A percentile compares a stretch with the other conserved stretches of the same genome.
phyloP scores from a whole-genome alignment of 2,329 filamentous ascomycete genomes.

The Rasamsonia emersonii region DNA sequence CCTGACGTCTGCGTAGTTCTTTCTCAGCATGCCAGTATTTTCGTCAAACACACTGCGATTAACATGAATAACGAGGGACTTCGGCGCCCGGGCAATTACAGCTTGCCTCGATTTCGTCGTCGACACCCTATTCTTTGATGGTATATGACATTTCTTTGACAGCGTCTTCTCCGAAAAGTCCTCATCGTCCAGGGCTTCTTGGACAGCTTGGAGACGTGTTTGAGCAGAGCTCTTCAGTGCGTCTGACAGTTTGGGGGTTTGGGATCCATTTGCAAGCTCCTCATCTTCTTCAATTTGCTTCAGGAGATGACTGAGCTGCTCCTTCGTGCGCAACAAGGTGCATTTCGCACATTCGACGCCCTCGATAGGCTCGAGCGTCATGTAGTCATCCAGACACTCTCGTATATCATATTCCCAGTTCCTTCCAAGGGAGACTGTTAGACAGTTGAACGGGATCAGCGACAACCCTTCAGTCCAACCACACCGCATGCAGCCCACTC shows the following conservation, averaged over 20 bases:
- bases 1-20: slow-evolving; percentile 70
- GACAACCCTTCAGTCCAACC: slow-evolving; percentile 81
- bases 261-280: slow-evolving; percentile 11
- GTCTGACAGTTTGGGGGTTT: slow-evolving; percentile 20
- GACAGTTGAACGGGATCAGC: slow-evolving; percentile 86
- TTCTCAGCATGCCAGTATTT: slow-evolving; percentile 65
- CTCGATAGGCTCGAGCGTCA: slow-evolving; percentile 72
- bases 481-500: slow-evolving; percentile 78
- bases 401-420: slow-evolving; percentile 61
- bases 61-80: slow-evolving; percentile 74
- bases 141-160: slow-evolving; percentile 56
- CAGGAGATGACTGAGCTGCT: slow-evolving; percentile 43
- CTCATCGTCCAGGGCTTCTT: slow-evolving; percentile 65
- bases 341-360: slow-evolving; percentile 90
- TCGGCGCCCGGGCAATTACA: slow-evolving; percentile 72
- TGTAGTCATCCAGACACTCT: slow-evolving; percentile 76
- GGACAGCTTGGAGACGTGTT: slow-evolving; percentile 56
- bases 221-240: slow-evolving; percentile 35
- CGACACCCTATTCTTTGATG: slow-evolving; percentile 58
- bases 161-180: slow-evolving; percentile 66
- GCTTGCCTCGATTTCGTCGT: slow-evolving; percentile 86
- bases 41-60: slow-evolving; percentile 91
- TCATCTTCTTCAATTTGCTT: slow-evolving; percentile 31
- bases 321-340: slow-evolving; percentile 58
- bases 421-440: slow-evolving; percentile 72